Evolutionary conservation across 2,329 filamentous ascomycete genomes (phyloP), one percentile per base, ranked within the genome.

Genomic region (Pyrenophora graminea): DNA sequence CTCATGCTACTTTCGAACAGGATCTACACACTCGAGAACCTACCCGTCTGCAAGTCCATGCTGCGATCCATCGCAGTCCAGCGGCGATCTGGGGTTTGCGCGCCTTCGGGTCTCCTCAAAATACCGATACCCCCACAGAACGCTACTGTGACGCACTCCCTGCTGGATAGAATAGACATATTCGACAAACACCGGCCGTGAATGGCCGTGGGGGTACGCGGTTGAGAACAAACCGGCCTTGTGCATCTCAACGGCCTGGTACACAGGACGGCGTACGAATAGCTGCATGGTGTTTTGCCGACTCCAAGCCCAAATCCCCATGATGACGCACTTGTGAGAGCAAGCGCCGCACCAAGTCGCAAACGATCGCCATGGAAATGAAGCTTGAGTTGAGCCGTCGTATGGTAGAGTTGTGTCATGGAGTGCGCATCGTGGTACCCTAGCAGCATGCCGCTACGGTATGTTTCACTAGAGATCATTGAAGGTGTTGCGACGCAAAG

Each of bases 91-190:
- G 13, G 13, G 31, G 44, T 46, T 46, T 36, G 19, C 37, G 38
- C 39, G 10, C 44, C 13, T 48, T 27, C 53, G 48, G 53, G 43
- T 55, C 53, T 55, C 53, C 53, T 41, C 48, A 45, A 32, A 31
- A 13, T 37, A 19, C 17, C 10, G 12, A 37, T 12, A 37, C 17
- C 34, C 21, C 7, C 15, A 33, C 15, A 19, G 17, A 27, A 18
- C 27, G 23, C 32, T 12, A 17, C 12, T 19, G 13, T 8, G 17
- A 39, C 17, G 21, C 12, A 15, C 12, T 7, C 12, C 6, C n/a
- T 23, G 36, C 6, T 32, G 6, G 19, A 12, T 18, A 12, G n/a
- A 21, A 30, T 19, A 8, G 6, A 40, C 15, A 37, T n/a, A n/a
- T 21, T n/a, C 23, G 36, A 23, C 18, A 18, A 33, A 25, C 19